Conservation (phyloP, 345 rosid species). For the Euphorbia tirucalli region DNA sequence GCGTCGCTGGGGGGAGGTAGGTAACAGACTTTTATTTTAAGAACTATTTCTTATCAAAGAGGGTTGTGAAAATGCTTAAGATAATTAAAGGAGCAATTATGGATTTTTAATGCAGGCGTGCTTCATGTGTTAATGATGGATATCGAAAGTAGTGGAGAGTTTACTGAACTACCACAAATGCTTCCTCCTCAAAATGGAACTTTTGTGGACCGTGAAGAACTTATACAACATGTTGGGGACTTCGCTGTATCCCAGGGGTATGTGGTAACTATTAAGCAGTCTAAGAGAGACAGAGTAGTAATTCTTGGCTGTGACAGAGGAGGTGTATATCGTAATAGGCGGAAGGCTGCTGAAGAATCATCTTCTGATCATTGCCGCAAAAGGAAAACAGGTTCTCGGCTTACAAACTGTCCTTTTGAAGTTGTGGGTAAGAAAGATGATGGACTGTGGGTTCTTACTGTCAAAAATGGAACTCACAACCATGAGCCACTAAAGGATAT, state of each 20-base stretch:
- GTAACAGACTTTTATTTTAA: not conserved
- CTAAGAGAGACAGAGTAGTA: constrained; percentile 57
- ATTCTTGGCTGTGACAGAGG: constrained; percentile 63
- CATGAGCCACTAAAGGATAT: constrained; percentile 66
- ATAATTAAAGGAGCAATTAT: not conserved
- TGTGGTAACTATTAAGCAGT: constrained; percentile 58
- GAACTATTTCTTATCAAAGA: not conserved
- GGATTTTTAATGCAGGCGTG: constrained; percentile 24
- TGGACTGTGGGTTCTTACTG: constrained; percentile 60
- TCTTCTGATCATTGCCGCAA: constrained; percentile 40
- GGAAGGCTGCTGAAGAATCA: constrained; percentile 46
- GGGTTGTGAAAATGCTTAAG: not conserved
- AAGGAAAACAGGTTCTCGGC: constrained; percentile 57
- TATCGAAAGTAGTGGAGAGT: constrained; percentile 25
- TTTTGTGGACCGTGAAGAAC: constrained; percentile 56
- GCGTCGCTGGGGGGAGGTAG: not conserved
- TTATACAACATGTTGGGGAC: constrained; percentile 54
- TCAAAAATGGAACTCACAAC: constrained; percentile 60
- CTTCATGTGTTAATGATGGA: constrained; percentile 33
- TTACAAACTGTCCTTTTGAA: constrained; percentile 72
- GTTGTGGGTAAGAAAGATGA: constrained; percentile 60
- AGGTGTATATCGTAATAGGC: constrained; percentile 61
- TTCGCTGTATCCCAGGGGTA: constrained; percentile 56
- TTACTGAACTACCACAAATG: constrained; percentile 34
- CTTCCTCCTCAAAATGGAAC: constrained; percentile 57